Evolutionary conservation across 768 basidiomycete species (phyloP).

Genomic region (Auriscalpium vulgare): DNA sequence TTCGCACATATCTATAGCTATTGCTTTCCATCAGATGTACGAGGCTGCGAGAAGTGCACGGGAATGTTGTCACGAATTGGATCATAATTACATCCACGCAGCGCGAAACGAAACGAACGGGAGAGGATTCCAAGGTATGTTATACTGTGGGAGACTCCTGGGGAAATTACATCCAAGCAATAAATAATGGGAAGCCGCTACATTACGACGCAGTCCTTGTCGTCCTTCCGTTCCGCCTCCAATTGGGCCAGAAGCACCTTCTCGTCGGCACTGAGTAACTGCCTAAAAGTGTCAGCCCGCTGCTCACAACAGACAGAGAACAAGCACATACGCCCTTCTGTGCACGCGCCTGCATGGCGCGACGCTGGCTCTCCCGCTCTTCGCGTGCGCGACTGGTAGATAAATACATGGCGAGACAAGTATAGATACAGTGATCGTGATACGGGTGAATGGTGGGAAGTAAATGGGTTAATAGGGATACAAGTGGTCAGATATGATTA

Average conservation of each 20-base stretch:
- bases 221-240: constrained; percentile 32
- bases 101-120: too few species aligned
- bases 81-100: too few species aligned
- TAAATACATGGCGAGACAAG: constrained; percentile 1
- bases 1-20: too few species aligned
- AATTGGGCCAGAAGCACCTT: constrained; percentile 48
- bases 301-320: neutral
- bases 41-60: too few species aligned
- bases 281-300: neutral
- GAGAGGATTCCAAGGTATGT: too few species aligned
- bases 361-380: constrained; percentile 62
- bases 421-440: constrained; percentile 20
- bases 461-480: too few species aligned
- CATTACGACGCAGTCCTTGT: constrained; percentile 50
- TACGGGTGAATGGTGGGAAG: too few species aligned
- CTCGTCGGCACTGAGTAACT: constrained; percentile 61
- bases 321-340: constrained; percentile 58
- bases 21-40: too few species aligned
- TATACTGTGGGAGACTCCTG: too few species aligned
- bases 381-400: constrained; percentile 56
- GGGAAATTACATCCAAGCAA: too few species aligned
- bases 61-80: too few species aligned
- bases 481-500: constrained; percentile 19
- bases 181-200: constrained; percentile 21
- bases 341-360: constrained; percentile 65